These are phyloP conservation scores for Rauvolfia tetraphylla DNA, from an alignment of 257 asterid genomes.

Conservation along the genomic window DNA sequence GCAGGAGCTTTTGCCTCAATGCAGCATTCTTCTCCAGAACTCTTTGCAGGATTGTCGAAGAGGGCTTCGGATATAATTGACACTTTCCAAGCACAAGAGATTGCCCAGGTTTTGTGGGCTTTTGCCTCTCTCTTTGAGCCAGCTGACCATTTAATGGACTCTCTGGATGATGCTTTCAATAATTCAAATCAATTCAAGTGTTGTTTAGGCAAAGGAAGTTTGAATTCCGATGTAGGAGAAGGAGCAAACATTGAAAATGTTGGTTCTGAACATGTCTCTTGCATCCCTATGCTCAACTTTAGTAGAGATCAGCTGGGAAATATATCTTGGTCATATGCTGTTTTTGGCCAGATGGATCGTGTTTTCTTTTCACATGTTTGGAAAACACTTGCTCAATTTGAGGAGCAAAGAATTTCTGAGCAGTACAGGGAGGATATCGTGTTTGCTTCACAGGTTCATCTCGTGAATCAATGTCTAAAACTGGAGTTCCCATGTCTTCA, in stretches of 20 bases:
- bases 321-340: constrained; percentile 89
- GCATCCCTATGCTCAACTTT: constrained; percentile 37
- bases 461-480: constrained; percentile 72
- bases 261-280: constrained; percentile 8
- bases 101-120: constrained; percentile 92
- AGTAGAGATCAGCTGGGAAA: constrained; percentile 73
- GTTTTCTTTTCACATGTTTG: constrained; percentile 58
- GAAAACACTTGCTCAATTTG: constrained; percentile 54
- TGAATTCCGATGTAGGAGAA: constrained; percentile 32
- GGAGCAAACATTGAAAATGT: constrained; percentile 16
- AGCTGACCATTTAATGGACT: constrained; percentile 59
- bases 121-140: constrained; percentile 82
- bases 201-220: constrained; percentile 24
- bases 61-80: constrained; percentile 59
- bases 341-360: constrained; percentile 60
- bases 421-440: constrained; percentile 68
- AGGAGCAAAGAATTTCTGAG: constrained; percentile 57
- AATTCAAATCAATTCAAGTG: constrained; percentile 43
- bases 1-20: constrained; percentile 97
- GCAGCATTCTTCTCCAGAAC: constrained; percentile 88
- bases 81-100: constrained; percentile 82
- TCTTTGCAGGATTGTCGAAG: constrained; percentile 53
- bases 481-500: constrained; percentile 63
- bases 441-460: constrained; percentile 85
- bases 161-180: constrained; percentile 53